phyloP scores from a whole-genome alignment of 306 rosid genomes.

The Quercus cerris region DNA sequence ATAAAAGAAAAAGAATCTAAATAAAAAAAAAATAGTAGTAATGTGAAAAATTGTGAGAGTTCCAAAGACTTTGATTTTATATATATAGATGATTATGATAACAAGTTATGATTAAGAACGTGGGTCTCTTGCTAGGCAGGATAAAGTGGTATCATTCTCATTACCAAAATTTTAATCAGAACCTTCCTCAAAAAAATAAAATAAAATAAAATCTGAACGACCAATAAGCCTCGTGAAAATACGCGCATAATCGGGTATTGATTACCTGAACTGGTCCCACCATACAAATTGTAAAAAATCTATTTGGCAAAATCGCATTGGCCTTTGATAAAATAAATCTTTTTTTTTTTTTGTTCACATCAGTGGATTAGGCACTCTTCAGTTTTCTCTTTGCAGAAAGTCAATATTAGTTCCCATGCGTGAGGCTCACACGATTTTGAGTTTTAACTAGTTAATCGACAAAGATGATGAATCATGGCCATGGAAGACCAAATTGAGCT shows the following conservation, averaged over 20 bases:
- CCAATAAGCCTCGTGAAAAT: conserved; percentile 42
- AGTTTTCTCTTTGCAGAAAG: too few species aligned
- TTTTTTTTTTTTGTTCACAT: not conserved
- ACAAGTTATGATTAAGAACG: conserved; percentile 7
- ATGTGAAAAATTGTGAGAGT: too few species aligned
- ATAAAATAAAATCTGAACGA: not conserved
- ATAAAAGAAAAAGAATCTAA: too few species aligned
- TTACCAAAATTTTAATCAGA: not conserved
- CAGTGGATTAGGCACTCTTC: not conserved
- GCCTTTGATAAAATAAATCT: not conserved
- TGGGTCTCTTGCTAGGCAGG: not conserved
- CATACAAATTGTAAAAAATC: not conserved
- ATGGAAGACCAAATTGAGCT: too few species aligned
- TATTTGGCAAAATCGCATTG: not conserved
- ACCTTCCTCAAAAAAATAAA: too few species aligned
- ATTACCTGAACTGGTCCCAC: conserved; percentile 21
- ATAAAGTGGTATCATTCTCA: not conserved
- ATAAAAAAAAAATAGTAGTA: too few species aligned
- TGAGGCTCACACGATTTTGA: too few species aligned
- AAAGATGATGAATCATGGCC: too few species aligned
- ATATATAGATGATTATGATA: not conserved
- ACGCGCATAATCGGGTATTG: conserved; percentile 18
- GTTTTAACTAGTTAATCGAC: too few species aligned
- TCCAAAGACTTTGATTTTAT: too few species aligned
- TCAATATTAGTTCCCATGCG: too few species aligned